Base-by-base conservation (phyloP, 129 eudicot species). In the Chrysanthemum makinoi region DNA sequence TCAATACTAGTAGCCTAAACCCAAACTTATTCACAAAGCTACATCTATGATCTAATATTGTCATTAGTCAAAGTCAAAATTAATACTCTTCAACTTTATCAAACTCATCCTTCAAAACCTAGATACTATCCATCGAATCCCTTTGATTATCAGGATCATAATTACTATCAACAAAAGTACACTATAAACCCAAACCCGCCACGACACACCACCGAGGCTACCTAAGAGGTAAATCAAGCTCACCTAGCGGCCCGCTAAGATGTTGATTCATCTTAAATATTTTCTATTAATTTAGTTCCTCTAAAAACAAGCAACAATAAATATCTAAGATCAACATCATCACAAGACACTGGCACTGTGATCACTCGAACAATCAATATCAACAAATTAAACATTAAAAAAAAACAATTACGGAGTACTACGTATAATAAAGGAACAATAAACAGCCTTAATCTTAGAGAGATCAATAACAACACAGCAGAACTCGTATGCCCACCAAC, bases 31-130 rank as follows among this genome's bases (percentile, higher is more conserved):
- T 18, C 66, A 62, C 13, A 20, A 48, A 70, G 26, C 30, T 17
- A 58, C 75, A 70, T 4, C 12, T 18, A 48, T 18, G 56, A 68
- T 22, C 16, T n/a, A 54, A 33, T 16, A 57, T 16, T 10, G 14
- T 30, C 16, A 66, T 39, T 54, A 54, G 53, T 17, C 74, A 68
- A 68, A 70, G 15, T 17, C 74, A 56, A 69, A 54, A 16, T 44
- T n/a, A 13, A 10, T 47, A 72, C 43, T 48, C 50, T 13, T 30
- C 63, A 54, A 7, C 15, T 73, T 13, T 19, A 66, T 72, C 28
- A 28, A n/a, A 46, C 33, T 55, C 35, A 10, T 35, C 24, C 2
- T 17, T 50, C 46, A 46, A n/a, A 66, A 44, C 22, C 43, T 46
- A 47, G 47, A 51, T n/a, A 49, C 14, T 0, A 9, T 3, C 33